A percentile compares a stretch with the other conserved stretches of the same genome.
Evolutionary conservation across 2,329 filamentous ascomycete genomes (phyloP).

Genomic region (Macrophomina tecta): DNA sequence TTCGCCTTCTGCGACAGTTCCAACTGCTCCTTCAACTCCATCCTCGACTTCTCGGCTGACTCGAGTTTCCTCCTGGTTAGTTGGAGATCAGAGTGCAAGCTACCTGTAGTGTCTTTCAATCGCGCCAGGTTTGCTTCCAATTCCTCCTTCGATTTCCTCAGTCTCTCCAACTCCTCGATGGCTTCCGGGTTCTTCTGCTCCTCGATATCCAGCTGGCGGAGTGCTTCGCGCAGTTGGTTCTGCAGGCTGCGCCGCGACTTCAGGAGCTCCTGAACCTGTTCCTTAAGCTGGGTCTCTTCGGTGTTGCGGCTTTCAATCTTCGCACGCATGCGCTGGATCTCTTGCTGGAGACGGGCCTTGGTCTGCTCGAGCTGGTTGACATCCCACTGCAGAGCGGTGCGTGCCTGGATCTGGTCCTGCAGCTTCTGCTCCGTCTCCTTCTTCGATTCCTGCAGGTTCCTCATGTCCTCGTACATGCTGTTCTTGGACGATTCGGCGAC

Average conservation of each 20-base stretch:
- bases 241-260: slow-evolving; percentile 25
- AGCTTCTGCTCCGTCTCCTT: slow-evolving; percentile 22
- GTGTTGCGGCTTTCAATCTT: slow-evolving; percentile 34
- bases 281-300: slow-evolving; percentile 34
- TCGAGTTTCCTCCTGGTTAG: slow-evolving; percentile 36
- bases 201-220: slow-evolving; percentile 20
- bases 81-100: slow-evolving; percentile 35
- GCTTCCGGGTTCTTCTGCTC: slow-evolving; percentile 27
- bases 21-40: slow-evolving; percentile 34
- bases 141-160: slow-evolving; percentile 32
- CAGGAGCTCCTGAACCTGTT: slow-evolving; percentile 22
- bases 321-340: slow-evolving; percentile 32
- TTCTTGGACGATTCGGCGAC: slow-evolving; percentile 21
- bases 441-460: slow-evolving; percentile 5
- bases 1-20: slow-evolving; percentile 34
- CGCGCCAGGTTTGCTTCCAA: slow-evolving; percentile 36
- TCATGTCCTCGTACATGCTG: slow-evolving; percentile 20
- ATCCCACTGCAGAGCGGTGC: slow-evolving; percentile 23
- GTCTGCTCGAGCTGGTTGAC: slow-evolving; percentile 37
- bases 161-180: slow-evolving; percentile 34
- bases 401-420: slow-evolving; percentile 15
- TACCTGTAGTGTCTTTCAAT: slow-evolving; percentile 33
- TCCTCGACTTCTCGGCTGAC: slow-evolving; percentile 34
- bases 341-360: slow-evolving; percentile 34
- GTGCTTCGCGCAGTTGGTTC: slow-evolving; percentile 25